phyloP scores from a whole-genome alignment of 345 rosid species.

The Linum tenue region DNA sequence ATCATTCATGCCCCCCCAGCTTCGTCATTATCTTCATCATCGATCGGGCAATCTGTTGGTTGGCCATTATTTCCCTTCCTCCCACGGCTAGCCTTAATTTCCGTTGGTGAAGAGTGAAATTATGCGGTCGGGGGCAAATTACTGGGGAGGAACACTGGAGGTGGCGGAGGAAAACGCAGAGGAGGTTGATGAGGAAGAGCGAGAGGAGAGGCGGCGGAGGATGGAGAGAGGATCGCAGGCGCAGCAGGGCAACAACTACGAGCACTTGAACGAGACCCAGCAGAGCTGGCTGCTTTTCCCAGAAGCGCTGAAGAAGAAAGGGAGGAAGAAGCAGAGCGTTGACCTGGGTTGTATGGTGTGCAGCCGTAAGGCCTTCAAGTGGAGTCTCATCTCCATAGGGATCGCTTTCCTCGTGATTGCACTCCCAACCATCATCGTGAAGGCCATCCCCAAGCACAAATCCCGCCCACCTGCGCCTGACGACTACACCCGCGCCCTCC shows the following conservation, averaged over 20 bases:
- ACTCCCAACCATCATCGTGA: constrained; percentile 52
- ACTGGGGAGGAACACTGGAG: constrained; percentile 81
- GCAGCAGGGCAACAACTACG: constrained; percentile 17
- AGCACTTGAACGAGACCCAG: constrained; percentile 59
- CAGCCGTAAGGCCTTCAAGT: constrained; percentile 44
- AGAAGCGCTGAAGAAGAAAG: constrained; percentile 36
- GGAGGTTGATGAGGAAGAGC: neutral
- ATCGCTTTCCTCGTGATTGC: constrained; percentile 50
- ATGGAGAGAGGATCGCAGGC: constrained; percentile 39
- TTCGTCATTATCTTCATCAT: no score
- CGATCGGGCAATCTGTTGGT: no score
- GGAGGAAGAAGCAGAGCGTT: constrained; percentile 35
- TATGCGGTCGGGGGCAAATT: constrained; percentile 50
- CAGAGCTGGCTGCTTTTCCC: constrained; percentile 76
- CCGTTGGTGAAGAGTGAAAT: neutral
- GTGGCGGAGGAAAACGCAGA: constrained; percentile 20
- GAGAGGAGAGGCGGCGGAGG: constrained; percentile 32
- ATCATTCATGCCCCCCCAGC: no score
- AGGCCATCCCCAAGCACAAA: constrained; percentile 51
- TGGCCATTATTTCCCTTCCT: no score
- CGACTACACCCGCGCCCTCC: constrained; percentile 66
- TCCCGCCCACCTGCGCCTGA: constrained; percentile 49
- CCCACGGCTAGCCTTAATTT: no score
- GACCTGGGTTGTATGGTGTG: constrained; percentile 66
- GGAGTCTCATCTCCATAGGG: constrained; percentile 33